Percentiles rank a stretch among this genome's conserved stretches.
These are phyloP conservation scores for Magnaporthiopsis incrustans DNA, from an alignment of 2,329 filamentous ascomycete genomes.

Conservation along the genomic window DNA sequence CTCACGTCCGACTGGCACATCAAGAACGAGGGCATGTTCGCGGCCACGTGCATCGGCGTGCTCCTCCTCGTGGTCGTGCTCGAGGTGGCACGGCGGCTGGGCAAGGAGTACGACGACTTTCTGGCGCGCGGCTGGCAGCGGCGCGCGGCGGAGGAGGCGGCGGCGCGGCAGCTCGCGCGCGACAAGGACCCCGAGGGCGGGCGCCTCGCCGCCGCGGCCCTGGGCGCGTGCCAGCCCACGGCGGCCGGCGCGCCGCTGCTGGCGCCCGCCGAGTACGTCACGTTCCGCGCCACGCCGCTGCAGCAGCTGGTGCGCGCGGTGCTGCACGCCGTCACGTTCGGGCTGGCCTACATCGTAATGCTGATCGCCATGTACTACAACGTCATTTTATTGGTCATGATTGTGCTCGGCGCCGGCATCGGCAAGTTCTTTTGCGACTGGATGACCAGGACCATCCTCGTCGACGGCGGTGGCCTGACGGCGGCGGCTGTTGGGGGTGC, in stretches of 20 bases:
- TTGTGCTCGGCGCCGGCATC: conserved; percentile 38
- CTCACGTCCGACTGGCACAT: conserved; percentile 32
- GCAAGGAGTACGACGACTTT: conserved; percentile 33
- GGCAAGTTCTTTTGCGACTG: conserved; percentile 49
- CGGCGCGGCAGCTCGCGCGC: conserved; percentile 18
- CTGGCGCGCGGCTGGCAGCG: conserved; percentile 15
- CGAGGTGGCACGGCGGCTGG: conserved; percentile 31
- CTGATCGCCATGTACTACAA: conserved; percentile 38
- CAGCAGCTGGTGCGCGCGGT: conserved; percentile 32
- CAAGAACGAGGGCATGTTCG: conserved; percentile 30
- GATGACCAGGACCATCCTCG: conserved; percentile 35
- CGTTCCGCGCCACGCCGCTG: conserved; percentile 30
- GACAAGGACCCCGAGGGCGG: conserved; percentile 1
- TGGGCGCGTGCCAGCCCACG: conserved; percentile 11
- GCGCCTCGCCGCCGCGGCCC: conserved; percentile 9
- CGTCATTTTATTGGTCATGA: conserved; percentile 35
- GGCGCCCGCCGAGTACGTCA: conserved; percentile 16
- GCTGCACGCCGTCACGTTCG: conserved; percentile 32
- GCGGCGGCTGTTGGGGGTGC: neutral
- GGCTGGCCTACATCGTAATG: conserved; percentile 36
- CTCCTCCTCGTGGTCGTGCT: conserved; percentile 30
- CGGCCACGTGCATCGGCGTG: conserved; percentile 34
- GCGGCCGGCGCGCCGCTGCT: conserved; percentile 9
- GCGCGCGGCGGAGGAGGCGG: conserved; percentile 17
- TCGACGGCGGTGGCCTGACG: conserved; percentile 17